Percentiles rank a stretch among this genome's conserved stretches.
phyloP scores from a whole-genome alignment of 805 yeast genomes.

The Saturnispora zaruensis region DNA sequence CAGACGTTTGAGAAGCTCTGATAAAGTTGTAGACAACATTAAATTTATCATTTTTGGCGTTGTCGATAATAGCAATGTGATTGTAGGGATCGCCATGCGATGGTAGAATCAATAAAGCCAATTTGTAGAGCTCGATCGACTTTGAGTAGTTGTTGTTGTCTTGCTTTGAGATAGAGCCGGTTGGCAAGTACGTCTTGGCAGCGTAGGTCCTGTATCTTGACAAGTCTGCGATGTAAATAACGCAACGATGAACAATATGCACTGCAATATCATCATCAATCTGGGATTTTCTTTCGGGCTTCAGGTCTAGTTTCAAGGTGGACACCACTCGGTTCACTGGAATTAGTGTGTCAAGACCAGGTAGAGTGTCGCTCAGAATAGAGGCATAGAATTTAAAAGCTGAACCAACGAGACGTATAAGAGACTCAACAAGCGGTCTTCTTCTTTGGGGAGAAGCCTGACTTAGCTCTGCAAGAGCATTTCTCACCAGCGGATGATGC shows the following conservation, averaged over 20 bases:
- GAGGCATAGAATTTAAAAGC: slow-evolving; percentile 1
- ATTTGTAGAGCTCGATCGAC: slow-evolving; percentile 39
- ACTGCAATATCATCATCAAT: not conserved
- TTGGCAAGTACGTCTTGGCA: slow-evolving; percentile 35
- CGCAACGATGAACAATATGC: slow-evolving; percentile 32
- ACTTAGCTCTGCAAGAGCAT: not conserved
- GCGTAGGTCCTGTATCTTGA: slow-evolving; percentile 47
- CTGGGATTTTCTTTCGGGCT: not conserved
- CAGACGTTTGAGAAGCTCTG: slow-evolving; percentile 48
- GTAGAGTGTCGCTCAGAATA: not conserved
- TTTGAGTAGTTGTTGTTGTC: slow-evolving; percentile 35
- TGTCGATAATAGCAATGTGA: slow-evolving; percentile 48
- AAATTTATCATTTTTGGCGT: slow-evolving; percentile 40
- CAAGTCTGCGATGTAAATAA: slow-evolving; percentile 48
- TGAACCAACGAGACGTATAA: not conserved
- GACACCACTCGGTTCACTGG: slow-evolving; percentile 3
- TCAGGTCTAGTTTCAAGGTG: not conserved
- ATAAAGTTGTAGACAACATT: slow-evolving; percentile 45
- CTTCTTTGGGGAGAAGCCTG: not conserved
- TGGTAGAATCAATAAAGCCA: slow-evolving; percentile 51
- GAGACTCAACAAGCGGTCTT: not conserved
- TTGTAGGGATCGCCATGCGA: slow-evolving; percentile 61
- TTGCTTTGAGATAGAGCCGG: slow-evolving; percentile 27
- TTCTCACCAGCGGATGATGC: slow-evolving; percentile 2
- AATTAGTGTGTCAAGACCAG: not conserved